phyloP scores from a whole-genome alignment of 192 early-diverging fungal species.

The Piromyces finnis region DNA sequence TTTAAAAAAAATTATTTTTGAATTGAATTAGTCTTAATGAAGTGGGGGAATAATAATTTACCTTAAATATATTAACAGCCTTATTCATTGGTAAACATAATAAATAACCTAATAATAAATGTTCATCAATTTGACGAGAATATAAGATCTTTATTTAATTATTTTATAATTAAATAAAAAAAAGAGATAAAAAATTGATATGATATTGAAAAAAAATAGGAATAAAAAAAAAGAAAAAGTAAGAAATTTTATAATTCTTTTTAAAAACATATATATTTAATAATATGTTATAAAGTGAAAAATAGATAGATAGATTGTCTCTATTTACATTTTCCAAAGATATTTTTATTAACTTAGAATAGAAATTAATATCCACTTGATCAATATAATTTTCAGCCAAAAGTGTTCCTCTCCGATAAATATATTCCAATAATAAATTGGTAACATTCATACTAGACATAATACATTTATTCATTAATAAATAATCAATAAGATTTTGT shows the following conservation, averaged over 20 bases:
- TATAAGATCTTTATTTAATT: conserved; percentile 16
- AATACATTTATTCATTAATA: conserved; percentile 12
- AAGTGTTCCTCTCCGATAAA: background rate
- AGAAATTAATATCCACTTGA: background rate
- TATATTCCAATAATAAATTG: background rate
- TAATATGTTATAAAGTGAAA: too few relatives aligned
- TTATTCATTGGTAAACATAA: conserved; percentile 10
- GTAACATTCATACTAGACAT: conserved; percentile 8
- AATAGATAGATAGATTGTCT: too few relatives aligned
- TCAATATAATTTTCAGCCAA: background rate
- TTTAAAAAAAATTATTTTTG: background rate
- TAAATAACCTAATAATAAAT: conserved; percentile 17
- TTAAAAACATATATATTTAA: too few relatives aligned
- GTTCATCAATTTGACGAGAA: conserved; percentile 16
- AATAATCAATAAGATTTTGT: conserved; percentile 8
- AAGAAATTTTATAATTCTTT: too few relatives aligned
- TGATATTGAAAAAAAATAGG: too few relatives aligned
- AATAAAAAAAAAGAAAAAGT: too few relatives aligned
- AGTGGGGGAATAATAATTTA: too few relatives aligned
- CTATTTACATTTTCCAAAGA: background rate
- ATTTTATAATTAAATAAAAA: too few relatives aligned
- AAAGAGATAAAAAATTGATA: too few relatives aligned
- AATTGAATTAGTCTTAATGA: too few relatives aligned
- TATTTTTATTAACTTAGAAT: background rate
- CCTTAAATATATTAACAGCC: background rate